phyloP scores from a whole-genome alignment of 805 yeast genomes.

The Komagataella mondaviorum region DNA sequence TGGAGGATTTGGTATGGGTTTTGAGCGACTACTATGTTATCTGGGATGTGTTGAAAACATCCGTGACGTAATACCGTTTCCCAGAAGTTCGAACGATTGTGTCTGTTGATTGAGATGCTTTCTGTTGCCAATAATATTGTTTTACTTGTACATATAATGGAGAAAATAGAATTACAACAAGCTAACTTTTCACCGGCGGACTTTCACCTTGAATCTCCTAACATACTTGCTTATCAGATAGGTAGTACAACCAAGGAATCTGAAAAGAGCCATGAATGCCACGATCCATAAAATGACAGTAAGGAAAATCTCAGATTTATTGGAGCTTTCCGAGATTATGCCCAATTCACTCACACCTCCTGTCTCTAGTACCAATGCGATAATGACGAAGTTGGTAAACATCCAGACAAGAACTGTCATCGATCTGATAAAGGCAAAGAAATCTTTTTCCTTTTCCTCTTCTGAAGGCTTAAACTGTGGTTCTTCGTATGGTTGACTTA shows the following conservation, averaged over 20 bases:
- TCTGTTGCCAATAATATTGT: neutral
- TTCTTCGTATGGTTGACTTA: slow-evolving; percentile 27
- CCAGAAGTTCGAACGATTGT: slow-evolving; percentile 52
- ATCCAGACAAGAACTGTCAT: slow-evolving; percentile 85
- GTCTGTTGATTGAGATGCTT: slow-evolving; percentile 19
- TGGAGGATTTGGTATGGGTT: slow-evolving; percentile 96
- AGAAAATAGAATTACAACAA: neutral
- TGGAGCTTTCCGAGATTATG: slow-evolving; percentile 8
- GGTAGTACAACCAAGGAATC: slow-evolving; percentile 62
- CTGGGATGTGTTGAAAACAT: slow-evolving; percentile 66
- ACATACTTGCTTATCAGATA: slow-evolving; percentile 17
- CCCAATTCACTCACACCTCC: slow-evolving; percentile 51
- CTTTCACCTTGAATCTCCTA: neutral
- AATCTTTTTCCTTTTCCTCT: slow-evolving; percentile 52
- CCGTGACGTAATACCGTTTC: slow-evolving; percentile 79
- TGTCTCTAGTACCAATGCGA: slow-evolving; percentile 72
- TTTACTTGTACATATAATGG: neutral
- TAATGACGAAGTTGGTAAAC: slow-evolving; percentile 67
- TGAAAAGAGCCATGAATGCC: slow-evolving; percentile 75
- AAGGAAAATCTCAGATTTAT: slow-evolving; percentile 47
- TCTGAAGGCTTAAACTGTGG: slow-evolving; percentile 16
- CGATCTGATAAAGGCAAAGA: slow-evolving; percentile 85
- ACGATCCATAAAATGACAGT: slow-evolving; percentile 87
- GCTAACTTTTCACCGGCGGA: neutral
- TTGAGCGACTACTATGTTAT: slow-evolving; percentile 72